Conservation (phyloP, 768 basidiomycete genomes). For the Boletus vermiculosoides region DNA sequence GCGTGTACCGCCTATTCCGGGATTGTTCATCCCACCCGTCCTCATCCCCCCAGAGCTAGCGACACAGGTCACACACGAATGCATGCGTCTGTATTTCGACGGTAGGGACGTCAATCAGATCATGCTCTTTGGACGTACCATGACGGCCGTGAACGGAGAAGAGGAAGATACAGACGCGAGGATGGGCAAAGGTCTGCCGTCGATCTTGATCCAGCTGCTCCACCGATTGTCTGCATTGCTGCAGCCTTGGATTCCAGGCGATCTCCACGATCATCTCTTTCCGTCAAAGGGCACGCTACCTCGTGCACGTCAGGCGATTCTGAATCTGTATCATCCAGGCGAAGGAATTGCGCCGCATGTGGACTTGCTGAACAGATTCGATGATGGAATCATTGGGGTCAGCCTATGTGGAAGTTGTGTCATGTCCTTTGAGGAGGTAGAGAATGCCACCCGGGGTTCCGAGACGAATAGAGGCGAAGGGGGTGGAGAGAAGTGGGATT, state of each 20-base stretch:
- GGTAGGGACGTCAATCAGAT: constrained; percentile 63
- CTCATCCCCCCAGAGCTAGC: constrained; percentile 52
- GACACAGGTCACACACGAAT: constrained; percentile 46
- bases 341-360: constrained; percentile 89
- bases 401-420: constrained; percentile 78
- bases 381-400: constrained; percentile 86
- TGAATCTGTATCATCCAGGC: constrained; percentile 88
- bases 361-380: constrained; percentile 81
- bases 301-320: constrained; percentile 75
- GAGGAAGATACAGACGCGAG: constrained; percentile 14
- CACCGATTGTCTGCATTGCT: constrained; percentile 48
- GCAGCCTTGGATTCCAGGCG: constrained; percentile 45
- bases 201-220: constrained; percentile 54
- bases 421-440: constrained; percentile 63
- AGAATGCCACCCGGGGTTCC: neutral
- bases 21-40: constrained; percentile 58
- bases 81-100: constrained; percentile 57
- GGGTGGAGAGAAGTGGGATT: constrained; percentile 30
- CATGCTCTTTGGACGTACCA: constrained; percentile 75
- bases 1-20: constrained; percentile 56
- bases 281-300: constrained; percentile 39
- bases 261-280: constrained; percentile 59
- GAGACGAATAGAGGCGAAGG: neutral
- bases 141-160: constrained; percentile 9
- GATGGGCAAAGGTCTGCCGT: constrained; percentile 50